Evolutionary conservation across 345 rosid genomes (phyloP).

Genomic region (Kernera saxatilis): DNA sequence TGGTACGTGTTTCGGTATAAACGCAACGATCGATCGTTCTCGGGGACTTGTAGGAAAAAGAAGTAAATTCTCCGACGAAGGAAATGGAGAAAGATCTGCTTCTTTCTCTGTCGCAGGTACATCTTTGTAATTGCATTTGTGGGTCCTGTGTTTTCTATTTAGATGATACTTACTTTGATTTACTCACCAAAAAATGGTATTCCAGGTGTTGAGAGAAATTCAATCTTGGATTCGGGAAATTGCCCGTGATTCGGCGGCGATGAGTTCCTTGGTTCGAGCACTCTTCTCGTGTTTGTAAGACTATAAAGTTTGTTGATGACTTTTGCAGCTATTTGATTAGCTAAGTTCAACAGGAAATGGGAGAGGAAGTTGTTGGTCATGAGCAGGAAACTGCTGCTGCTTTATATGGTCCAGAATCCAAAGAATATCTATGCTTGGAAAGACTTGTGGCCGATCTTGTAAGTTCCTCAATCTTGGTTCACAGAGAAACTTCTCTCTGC

Average conservation of each 20-base stretch:
- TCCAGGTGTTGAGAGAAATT: constrained; percentile 45
- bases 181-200: neutral
- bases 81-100: constrained; percentile 46
- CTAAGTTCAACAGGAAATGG: constrained; percentile 25
- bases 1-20: neutral
- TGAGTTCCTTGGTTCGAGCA: neutral
- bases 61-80: constrained; percentile 19
- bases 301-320: neutral
- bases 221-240: constrained; percentile 37
- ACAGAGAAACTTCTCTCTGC: neutral
- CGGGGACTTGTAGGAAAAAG: constrained; percentile 29
- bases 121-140: neutral
- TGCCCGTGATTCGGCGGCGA: constrained; percentile 22
- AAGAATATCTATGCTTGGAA: constrained; percentile 28
- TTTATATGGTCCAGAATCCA: constrained; percentile 6
- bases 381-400: constrained; percentile 6
- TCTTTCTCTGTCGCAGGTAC: constrained; percentile 54
- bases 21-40: neutral
- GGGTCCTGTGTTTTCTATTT: neutral
- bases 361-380: neutral
- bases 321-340: constrained; percentile 5
- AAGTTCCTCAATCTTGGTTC: constrained; percentile 10
- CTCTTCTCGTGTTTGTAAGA: neutral
- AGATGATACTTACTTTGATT: neutral
- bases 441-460: constrained; percentile 50